Evolutionary conservation across 1,284 basidiomycete genomes (phyloP).

Genomic region (Amylostereum areolatum): DNA sequence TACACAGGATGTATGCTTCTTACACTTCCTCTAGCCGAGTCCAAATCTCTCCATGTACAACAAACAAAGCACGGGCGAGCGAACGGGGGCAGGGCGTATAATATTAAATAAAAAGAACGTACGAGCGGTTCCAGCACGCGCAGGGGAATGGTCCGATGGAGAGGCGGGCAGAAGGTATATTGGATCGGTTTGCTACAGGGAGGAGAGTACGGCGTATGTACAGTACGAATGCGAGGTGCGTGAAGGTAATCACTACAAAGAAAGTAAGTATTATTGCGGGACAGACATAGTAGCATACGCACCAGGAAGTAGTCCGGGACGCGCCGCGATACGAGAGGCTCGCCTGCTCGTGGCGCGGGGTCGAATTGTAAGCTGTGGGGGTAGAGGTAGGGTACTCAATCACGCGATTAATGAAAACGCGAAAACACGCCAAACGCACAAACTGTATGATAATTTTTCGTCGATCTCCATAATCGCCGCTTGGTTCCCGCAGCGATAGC

Average conservation of each 20-base stretch:
- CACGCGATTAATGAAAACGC: slow-evolving; percentile 3
- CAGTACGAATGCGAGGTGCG: slow-evolving; percentile 15
- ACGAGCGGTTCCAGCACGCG: too few species aligned
- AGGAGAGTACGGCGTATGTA: slow-evolving; percentile 24
- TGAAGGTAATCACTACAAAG: slow-evolving; percentile 10
- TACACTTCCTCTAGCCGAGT: too few species aligned
- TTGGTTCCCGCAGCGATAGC: slow-evolving; percentile 99
- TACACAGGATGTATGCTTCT: too few species aligned
- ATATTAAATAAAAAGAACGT: too few species aligned
- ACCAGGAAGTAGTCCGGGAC: slow-evolving; percentile 98
- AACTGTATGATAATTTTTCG: slow-evolving; percentile 94
- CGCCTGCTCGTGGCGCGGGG: slow-evolving; percentile 95
- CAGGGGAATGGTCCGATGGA: too few species aligned
- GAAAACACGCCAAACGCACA: slow-evolving; percentile 44
- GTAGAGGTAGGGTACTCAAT: slow-evolving; percentile 4
- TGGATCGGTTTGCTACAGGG: slow-evolving; percentile 21
- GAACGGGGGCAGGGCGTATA: too few species aligned
- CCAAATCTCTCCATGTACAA: too few species aligned
- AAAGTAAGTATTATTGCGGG: not conserved
- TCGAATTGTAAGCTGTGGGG: slow-evolving; percentile 92
- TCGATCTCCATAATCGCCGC: slow-evolving; percentile 99
- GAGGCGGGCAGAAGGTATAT: too few species aligned
- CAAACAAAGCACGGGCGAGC: too few species aligned
- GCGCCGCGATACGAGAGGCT: slow-evolving; percentile 95
- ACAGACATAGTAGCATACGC: slow-evolving; percentile 20